phyloP scores from a whole-genome alignment of 148 eudicot genomes.

The Mesembryanthemum crystallinum region DNA sequence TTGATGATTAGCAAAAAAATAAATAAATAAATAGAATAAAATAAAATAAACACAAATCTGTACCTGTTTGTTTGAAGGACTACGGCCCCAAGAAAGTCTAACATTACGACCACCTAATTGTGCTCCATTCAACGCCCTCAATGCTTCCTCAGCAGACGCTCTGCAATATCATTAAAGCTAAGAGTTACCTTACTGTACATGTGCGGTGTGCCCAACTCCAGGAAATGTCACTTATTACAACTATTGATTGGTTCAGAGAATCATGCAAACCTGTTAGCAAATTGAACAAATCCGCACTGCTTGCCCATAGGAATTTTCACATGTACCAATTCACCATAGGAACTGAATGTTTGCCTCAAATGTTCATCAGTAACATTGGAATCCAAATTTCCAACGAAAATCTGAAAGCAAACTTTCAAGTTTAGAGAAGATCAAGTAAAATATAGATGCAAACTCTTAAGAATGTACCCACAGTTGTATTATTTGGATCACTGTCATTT shows the following conservation, averaged over 20 bases:
- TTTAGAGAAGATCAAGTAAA: conserved; percentile 16
- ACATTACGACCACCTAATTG: conserved; percentile 79
- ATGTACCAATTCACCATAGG: conserved; percentile 74
- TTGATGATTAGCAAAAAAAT: background rate
- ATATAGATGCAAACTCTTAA: background rate
- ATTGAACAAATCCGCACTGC: conserved; percentile 96
- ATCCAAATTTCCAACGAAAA: conserved; percentile 90
- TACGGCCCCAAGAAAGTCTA: conserved; percentile 98
- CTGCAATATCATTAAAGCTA: conserved; percentile 31
- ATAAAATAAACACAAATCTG: background rate
- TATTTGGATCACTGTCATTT: conserved; percentile 86
- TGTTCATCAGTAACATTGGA: conserved; percentile 75
- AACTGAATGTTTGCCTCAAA: conserved; percentile 73
- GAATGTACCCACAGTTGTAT: conserved; percentile 78
- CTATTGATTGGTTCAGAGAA: background rate
- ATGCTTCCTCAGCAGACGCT: conserved; percentile 79
- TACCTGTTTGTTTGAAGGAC: conserved; percentile 82
- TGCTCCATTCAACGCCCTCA: conserved; percentile 58
- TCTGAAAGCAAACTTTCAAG: conserved; percentile 37
- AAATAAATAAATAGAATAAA: too few species aligned
- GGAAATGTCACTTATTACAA: background rate
- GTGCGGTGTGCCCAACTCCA: background rate
- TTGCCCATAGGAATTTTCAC: conserved; percentile 89
- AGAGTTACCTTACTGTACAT: background rate
- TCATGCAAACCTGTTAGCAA: conserved; percentile 58